Evolutionary conservation across 768 basidiomycete genomes (phyloP).

Genomic region (Macrolepiota albuminosa): DNA sequence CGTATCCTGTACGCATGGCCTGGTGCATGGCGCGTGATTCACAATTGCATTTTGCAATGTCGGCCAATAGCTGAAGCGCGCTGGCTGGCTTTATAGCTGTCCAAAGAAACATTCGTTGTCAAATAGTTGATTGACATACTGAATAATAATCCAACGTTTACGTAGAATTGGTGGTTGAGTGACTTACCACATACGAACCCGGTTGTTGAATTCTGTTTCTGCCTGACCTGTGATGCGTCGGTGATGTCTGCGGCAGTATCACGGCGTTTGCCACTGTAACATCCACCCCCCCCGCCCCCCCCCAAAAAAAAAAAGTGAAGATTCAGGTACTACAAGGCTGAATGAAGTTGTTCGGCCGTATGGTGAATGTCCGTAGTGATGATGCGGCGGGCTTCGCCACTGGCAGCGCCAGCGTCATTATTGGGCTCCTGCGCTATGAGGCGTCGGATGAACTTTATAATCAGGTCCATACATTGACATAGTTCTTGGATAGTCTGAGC

Average conservation of each 20-base stretch:
- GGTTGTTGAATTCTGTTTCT: conserved; percentile 3
- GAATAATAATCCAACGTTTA: not conserved
- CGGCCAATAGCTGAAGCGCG: not conserved
- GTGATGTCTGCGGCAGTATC: conserved; percentile 1
- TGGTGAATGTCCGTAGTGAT: conserved; percentile 5
- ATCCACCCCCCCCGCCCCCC: too few species aligned
- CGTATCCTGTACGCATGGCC: not conserved
- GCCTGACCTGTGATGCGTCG: conserved; percentile 1
- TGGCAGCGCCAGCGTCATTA: conserved; percentile 4
- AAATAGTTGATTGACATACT: not conserved
- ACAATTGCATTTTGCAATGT: not conserved
- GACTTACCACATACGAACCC: conserved; percentile 10
- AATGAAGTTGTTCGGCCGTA: conserved; percentile 9
- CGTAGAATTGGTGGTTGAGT: not conserved
- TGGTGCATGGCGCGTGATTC: not conserved
- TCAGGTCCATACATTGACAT: conserved; percentile 11
- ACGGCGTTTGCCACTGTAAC: conserved; percentile 4
- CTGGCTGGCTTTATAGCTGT: not conserved
- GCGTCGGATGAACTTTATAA: not conserved
- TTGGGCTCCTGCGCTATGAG: conserved; percentile 5
- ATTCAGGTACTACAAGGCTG: not conserved
- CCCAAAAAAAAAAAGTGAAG: not conserved
- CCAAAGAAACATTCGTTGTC: too few species aligned
- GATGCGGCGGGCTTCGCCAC: not conserved
- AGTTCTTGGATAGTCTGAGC: conserved; percentile 13